These are phyloP conservation scores for Xylariaceae sp. DNA, from an alignment of 2,329 filamentous ascomycete genomes.

Conservation along the genomic window DNA sequence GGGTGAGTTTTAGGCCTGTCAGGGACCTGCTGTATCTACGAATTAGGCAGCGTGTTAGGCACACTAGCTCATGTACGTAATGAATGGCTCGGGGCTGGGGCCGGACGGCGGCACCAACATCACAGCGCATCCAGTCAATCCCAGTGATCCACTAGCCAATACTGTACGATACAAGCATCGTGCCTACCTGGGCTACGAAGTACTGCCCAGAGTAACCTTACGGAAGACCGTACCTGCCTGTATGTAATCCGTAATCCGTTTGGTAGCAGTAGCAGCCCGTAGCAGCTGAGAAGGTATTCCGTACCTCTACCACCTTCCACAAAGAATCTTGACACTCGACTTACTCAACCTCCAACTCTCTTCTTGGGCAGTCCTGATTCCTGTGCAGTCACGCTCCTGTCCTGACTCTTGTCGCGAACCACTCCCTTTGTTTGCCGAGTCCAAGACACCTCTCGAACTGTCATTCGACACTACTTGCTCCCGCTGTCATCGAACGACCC, in stretches of 20 bases:
- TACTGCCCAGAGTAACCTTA: no score
- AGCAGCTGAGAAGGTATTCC: background rate
- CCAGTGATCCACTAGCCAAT: background rate
- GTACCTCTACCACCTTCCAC: conserved; percentile 7
- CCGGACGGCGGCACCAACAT: conserved; percentile 1
- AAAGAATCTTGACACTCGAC: conserved; percentile 12
- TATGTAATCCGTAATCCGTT: no score
- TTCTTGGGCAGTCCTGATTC: conserved; percentile 6
- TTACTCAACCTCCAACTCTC: conserved; percentile 8
- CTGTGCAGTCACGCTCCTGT: background rate
- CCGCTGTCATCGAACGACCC: conserved; percentile 6
- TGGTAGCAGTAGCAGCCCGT: no score
- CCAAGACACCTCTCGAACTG: background rate
- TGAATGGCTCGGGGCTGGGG: background rate
- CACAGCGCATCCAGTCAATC: background rate
- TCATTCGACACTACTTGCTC: background rate
- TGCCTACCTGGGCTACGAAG: no score
- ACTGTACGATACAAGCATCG: background rate
- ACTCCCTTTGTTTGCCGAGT: background rate
- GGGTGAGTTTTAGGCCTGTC: background rate
- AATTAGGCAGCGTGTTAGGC: background rate
- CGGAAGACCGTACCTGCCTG: no score
- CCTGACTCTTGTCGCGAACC: conserved; percentile 12
- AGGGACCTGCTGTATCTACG: background rate
- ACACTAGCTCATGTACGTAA: background rate